A percentile compares a stretch with the other conserved stretches of the same genome.
These are phyloP conservation scores for Scleromitrula shiraiana DNA, from an alignment of 2,329 filamentous ascomycete genomes.

Conservation along the genomic window DNA sequence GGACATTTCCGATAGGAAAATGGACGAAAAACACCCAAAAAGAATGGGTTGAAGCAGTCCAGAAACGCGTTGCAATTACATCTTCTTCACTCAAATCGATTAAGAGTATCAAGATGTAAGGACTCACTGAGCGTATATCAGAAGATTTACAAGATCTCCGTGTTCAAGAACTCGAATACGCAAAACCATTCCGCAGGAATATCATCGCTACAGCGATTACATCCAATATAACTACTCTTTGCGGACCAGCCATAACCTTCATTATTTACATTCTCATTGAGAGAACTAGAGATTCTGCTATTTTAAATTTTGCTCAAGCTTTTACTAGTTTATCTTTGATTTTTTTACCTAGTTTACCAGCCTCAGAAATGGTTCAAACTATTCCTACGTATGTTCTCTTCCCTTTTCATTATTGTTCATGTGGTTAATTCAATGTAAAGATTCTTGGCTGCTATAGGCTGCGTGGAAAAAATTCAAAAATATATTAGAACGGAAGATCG, in stretches of 20 bases:
- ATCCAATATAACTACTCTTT: neutral
- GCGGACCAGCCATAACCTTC: neutral
- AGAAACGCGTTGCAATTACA: constrained; percentile 24
- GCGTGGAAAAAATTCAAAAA: constrained; percentile 2
- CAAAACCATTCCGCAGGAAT: constrained; percentile 6
- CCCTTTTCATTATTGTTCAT: too few relatives aligned
- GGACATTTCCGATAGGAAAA: neutral
- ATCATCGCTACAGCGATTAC: neutral
- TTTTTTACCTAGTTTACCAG: constrained; percentile 21
- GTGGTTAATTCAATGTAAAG: neutral
- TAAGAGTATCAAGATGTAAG: constrained; percentile 25
- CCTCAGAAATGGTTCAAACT: neutral
- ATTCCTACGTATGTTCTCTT: constrained; percentile 3
- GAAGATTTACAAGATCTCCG: constrained; percentile 24
- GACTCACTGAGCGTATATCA: constrained; percentile 16
- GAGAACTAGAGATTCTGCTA: constrained; percentile 2
- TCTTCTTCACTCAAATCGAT: constrained; percentile 21
- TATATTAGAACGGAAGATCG: neutral
- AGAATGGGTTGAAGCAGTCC: constrained; percentile 23
- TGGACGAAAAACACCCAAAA: constrained; percentile 1
- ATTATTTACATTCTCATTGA: constrained; percentile 1
- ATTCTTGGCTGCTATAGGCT: neutral
- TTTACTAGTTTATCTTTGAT: constrained; percentile 38
- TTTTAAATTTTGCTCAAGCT: constrained; percentile 22
- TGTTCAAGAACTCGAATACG: constrained; percentile 9